Evolutionary conservation across 2,329 filamentous ascomycete genomes (phyloP).

Genomic region (Sporothrix mexicana): DNA sequence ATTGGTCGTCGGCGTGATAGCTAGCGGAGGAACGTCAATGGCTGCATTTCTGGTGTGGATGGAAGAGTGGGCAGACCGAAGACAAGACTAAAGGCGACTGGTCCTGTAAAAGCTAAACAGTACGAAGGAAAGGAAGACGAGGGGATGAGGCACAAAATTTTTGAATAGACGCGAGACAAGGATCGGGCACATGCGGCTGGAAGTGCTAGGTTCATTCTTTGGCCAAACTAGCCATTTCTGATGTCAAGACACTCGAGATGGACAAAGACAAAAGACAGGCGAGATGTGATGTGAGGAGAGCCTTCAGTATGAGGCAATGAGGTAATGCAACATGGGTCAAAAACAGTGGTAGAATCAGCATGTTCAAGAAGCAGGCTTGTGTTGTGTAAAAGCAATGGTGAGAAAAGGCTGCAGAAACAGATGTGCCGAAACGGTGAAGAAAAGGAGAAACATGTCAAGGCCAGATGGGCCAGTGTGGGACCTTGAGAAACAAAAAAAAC

Average conservation of each 20-base stretch:
- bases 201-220: background rate
- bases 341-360: background rate
- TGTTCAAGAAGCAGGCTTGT: background rate
- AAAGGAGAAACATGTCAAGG: background rate
- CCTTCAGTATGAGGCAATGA: background rate
- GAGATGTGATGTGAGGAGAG: conserved; percentile 2
- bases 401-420: background rate
- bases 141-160: conserved; percentile 10
- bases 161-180: conserved; percentile 27
- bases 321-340: background rate
- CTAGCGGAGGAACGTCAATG: conserved; percentile 23
- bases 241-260: background rate
- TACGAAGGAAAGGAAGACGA: conserved; percentile 4
- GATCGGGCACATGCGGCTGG: conserved; percentile 5
- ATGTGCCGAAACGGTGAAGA: conserved; percentile 3
- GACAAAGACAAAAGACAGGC: background rate
- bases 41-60: conserved; percentile 24
- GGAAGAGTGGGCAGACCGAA: conserved; percentile 8
- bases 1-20: conserved; percentile 32
- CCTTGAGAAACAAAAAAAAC: conserved; percentile 17
- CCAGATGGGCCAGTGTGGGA: background rate
- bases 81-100: conserved; percentile 2
- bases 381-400: background rate
- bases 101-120: background rate
- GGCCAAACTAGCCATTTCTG: background rate